Conservation (phyloP, 78 protist species). For the Emiliania huxleyi region DNA sequence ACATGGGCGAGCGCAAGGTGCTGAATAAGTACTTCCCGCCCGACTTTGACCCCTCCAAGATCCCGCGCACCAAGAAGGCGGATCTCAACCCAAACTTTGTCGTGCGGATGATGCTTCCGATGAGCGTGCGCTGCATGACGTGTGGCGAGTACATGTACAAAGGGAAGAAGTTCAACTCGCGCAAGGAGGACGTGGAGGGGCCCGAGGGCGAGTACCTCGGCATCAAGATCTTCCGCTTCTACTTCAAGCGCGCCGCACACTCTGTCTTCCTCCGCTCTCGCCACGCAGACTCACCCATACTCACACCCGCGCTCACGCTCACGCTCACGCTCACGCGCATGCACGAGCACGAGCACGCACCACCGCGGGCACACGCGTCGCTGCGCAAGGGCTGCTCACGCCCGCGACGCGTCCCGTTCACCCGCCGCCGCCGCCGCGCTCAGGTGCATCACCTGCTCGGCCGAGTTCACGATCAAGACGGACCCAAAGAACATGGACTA, state of each 20-base stretch:
- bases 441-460: constrained; percentile 84
- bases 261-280: not conserved
- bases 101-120: constrained; percentile 94
- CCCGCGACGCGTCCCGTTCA: no score
- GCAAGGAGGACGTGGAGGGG: constrained; percentile 84
- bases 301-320: no score
- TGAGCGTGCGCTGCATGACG: constrained; percentile 82
- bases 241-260: not conserved
- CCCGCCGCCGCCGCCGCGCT: no score
- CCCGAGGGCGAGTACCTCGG: constrained; percentile 85
- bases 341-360: no score
- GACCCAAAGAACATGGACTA: constrained; percentile 91
- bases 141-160: constrained; percentile 90
- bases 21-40: constrained; percentile 93
- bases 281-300: no score
- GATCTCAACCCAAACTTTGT: not conserved
- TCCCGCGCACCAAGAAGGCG: constrained; percentile 63
- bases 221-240: constrained; percentile 65
- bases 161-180: constrained; percentile 90
- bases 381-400: no score
- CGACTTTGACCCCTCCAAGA: constrained; percentile 88
- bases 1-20: constrained; percentile 94
- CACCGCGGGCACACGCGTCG: no score
- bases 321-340: no score
- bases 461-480: constrained; percentile 85